phyloP scores from a whole-genome alignment of 495 filamentous ascomycete genomes.

The Letharia lupina region DNA sequence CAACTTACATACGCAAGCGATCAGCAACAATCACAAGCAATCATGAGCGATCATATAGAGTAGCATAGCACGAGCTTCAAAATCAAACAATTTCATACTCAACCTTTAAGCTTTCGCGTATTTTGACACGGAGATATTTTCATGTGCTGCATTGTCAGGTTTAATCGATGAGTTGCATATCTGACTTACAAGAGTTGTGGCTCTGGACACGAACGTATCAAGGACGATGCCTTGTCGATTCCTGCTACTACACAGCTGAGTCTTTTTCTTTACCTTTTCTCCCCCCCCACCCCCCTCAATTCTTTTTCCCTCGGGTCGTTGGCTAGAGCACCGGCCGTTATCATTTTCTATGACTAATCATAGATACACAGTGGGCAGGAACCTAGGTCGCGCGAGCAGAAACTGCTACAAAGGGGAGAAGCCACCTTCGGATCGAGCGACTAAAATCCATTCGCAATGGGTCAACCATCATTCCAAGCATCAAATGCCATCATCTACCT shows the following conservation, averaged over 20 bases:
- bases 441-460: constrained; percentile 38
- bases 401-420: neutral
- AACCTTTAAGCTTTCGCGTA: neutral
- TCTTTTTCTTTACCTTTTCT: neutral
- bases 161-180: neutral
- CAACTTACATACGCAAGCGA: neutral
- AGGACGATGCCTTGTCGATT: neutral
- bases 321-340: neutral
- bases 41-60: constrained; percentile 5
- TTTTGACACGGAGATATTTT: neutral
- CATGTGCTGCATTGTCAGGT: neutral
- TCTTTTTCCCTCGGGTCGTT: neutral
- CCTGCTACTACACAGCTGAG: neutral
- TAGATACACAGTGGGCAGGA: neutral
- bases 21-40: neutral
- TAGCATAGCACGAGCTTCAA: constrained; percentile 9
- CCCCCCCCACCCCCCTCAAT: no score
- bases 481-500: constrained; percentile 71
- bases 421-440: neutral
- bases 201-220: neutral
- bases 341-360: neutral
- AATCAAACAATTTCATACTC: neutral
- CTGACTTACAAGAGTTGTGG: no score
- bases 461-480: constrained; percentile 57
- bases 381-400: neutral